These are phyloP conservation scores for Penicillium pancosmium DNA, from an alignment of 495 filamentous ascomycete genomes.

Conservation along the genomic window DNA sequence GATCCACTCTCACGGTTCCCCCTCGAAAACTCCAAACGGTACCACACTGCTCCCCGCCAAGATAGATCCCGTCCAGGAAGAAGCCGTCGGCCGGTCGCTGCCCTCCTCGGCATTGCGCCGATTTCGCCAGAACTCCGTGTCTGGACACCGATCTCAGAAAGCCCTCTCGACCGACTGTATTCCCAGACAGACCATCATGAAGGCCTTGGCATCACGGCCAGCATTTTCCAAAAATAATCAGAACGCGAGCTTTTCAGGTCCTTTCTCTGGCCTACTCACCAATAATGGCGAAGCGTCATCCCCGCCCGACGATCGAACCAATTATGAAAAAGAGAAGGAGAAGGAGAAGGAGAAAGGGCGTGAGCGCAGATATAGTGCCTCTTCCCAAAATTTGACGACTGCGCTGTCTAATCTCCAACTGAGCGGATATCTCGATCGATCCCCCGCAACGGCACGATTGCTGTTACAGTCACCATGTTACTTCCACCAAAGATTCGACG, in stretches of 20 bases:
- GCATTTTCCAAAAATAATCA: conserved; percentile 57
- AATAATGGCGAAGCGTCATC: conserved; percentile 11
- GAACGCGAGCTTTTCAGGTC: conserved; percentile 46
- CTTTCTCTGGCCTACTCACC: conserved; percentile 51
- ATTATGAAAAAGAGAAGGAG: background rate
- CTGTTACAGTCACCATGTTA: conserved; percentile 88
- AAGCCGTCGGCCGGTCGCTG: conserved; percentile 30
- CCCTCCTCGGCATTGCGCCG: conserved; percentile 41
- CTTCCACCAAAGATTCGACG: conserved; percentile 95
- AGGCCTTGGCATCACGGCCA: conserved; percentile 77
- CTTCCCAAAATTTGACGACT: conserved; percentile 65
- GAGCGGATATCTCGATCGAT: conserved; percentile 43
- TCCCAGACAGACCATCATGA: conserved; percentile 84
- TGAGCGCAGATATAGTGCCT: conserved; percentile 50
- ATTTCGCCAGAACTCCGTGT: conserved; percentile 46
- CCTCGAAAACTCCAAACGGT: conserved; percentile 17
- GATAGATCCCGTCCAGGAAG: conserved; percentile 34
- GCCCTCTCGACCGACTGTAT: conserved; percentile 70
- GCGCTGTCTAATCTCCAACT: conserved; percentile 65
- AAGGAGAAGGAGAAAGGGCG: conserved; percentile 24
- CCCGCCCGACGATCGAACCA: conserved; percentile 13
- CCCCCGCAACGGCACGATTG: conserved; percentile 64
- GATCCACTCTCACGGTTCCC: conserved; percentile 25
- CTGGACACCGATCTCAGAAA: conserved; percentile 57
- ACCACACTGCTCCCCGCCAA: conserved; percentile 22